phyloP scores from a whole-genome alignment of 2,329 filamentous ascomycete species.

The Pseudocercospora fuligena region DNA sequence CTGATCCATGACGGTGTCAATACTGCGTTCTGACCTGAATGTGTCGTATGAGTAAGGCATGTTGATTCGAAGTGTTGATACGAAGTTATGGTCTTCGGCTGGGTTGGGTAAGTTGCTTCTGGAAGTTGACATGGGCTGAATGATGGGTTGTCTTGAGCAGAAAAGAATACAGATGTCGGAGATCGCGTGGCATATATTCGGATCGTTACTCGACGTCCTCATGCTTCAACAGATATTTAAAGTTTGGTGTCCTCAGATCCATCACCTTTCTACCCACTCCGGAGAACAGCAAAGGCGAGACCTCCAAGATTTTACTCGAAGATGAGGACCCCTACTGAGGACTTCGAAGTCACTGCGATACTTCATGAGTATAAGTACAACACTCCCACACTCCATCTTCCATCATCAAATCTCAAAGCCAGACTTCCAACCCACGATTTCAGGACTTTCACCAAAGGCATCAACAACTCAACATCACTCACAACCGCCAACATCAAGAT shows the following conservation, averaged over 20 bases:
- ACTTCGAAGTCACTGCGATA: neutral
- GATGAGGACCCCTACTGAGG: neutral
- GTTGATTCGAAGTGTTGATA: neutral
- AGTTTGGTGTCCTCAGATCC: neutral
- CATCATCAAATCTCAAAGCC: neutral
- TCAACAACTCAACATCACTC: too few relatives aligned
- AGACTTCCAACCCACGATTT: neutral
- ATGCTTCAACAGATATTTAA: neutral
- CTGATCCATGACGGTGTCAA: neutral
- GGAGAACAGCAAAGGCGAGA: neutral
- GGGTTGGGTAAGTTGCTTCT: neutral
- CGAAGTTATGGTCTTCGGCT: neutral
- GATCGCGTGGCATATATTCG: neutral
- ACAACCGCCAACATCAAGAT: too few relatives aligned
- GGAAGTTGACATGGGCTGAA: neutral
- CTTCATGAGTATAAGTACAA: too few relatives aligned
- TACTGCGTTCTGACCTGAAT: neutral
- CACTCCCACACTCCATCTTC: neutral
- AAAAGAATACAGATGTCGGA: neutral
- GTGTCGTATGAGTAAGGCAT: neutral
- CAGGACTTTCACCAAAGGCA: neutral
- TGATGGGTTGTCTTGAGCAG: neutral
- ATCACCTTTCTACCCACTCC: neutral
- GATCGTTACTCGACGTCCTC: neutral
- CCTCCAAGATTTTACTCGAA: neutral